These are phyloP conservation scores for Fraxinus dipetala DNA, from an alignment of 305 asterid species.

Conservation along the genomic window DNA sequence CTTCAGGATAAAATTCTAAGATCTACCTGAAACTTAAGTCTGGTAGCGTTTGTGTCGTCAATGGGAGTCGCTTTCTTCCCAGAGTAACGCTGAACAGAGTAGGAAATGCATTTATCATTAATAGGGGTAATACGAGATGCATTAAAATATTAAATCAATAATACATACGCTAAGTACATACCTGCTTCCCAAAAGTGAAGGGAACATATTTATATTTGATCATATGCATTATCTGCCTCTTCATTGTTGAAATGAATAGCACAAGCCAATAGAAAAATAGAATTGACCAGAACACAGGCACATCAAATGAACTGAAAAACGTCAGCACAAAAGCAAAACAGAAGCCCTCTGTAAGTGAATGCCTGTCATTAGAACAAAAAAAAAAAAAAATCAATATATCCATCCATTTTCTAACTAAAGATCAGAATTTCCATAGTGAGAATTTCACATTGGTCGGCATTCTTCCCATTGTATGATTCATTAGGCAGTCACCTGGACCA, in stretches of 20 bases:
- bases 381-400: slow-evolving; percentile 14
- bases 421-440: slow-evolving; percentile 5
- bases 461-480: too few species aligned
- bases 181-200: slow-evolving; percentile 92
- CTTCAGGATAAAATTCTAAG: slow-evolving; percentile 27
- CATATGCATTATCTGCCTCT: slow-evolving; percentile 99
- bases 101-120: slow-evolving; percentile 11
- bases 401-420: slow-evolving; percentile 8
- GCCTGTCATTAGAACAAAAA: slow-evolving; percentile 59
- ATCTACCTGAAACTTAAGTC: slow-evolving; percentile 50
- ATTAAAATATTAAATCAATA: not conserved
- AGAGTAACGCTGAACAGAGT: slow-evolving; percentile 56
- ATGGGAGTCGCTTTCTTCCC: slow-evolving; percentile 65
- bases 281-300: slow-evolving; percentile 98
- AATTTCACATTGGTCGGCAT: too few species aligned
- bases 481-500: too few species aligned
- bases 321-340: slow-evolving; percentile 74
- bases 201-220: slow-evolving; percentile 85
- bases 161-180: slow-evolving; percentile 21
- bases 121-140: not conserved
- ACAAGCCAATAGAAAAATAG: slow-evolving; percentile 84
- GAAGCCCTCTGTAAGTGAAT: slow-evolving; percentile 81
- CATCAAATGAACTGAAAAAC: slow-evolving; percentile 86
- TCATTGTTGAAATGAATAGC: slow-evolving; percentile 81
- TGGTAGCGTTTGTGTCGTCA: slow-evolving; percentile 47